Evolutionary conservation across 2,329 filamentous ascomycete species (phyloP).

Genomic region (Raffaelea albimanens): DNA sequence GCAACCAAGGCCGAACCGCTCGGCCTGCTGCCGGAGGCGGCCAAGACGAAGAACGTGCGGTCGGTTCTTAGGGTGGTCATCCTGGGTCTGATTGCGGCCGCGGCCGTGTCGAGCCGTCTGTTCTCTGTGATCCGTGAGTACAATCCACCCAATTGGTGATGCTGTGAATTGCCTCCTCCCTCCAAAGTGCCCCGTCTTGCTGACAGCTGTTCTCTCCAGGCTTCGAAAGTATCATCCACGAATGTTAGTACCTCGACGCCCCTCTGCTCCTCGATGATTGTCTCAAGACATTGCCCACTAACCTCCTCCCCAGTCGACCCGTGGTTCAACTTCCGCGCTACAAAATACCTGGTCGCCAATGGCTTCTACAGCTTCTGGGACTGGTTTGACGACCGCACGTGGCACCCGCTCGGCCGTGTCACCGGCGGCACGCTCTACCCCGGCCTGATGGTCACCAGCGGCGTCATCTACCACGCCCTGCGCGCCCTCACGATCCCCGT

Average conservation of each 20-base stretch:
- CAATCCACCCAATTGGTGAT: neutral
- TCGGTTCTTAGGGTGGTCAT: constrained; percentile 83
- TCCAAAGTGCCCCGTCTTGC: neutral
- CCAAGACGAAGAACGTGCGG: constrained; percentile 70
- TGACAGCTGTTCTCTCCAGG: constrained; percentile 35
- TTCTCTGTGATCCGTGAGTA: constrained; percentile 95
- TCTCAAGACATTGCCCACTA: neutral
- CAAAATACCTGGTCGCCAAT: constrained; percentile 93
- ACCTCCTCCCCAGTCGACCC: constrained; percentile 65
- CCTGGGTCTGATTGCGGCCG: constrained; percentile 80
- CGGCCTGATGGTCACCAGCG: constrained; percentile 97
- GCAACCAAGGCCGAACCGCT: constrained; percentile 22
- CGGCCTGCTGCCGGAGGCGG: constrained; percentile 62
- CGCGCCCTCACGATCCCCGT: constrained; percentile 82
- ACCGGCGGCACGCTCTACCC: constrained; percentile 98
- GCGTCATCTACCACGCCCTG: constrained; percentile 89
- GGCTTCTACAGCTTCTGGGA: constrained; percentile 99
- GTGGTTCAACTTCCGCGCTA: constrained; percentile 99
- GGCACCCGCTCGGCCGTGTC: constrained; percentile 96
- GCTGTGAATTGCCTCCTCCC: neutral
- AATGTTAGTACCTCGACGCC: constrained; percentile 59
- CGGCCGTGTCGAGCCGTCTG: constrained; percentile 83
- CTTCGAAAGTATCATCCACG: constrained; percentile 99
- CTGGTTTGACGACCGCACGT: constrained; percentile 99
- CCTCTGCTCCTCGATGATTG: constrained; percentile 8